Base-by-base conservation (phyloP, 352 stramenopile genomes). In the Globisporangium irregulare region DNA sequence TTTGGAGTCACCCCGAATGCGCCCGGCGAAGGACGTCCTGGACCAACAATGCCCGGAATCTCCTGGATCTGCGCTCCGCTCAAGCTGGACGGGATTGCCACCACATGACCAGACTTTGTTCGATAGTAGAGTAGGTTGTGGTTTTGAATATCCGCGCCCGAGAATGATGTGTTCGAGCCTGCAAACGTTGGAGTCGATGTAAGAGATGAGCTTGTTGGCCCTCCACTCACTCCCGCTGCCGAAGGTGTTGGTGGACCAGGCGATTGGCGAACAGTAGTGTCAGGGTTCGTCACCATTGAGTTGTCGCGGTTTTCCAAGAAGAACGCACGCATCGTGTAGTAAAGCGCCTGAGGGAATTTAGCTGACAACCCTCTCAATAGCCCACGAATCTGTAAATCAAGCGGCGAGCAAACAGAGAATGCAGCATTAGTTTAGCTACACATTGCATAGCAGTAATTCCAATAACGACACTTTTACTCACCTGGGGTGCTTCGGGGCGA, bases 291-390 rank as follows among this genome's bases (percentile, higher is more conserved):
- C 66, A 78, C 67, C 73, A 91, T 86, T 32, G 81, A 77, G 77
- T 81, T 97, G 78, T 99, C 97, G 59, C 97, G 86, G 60, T 98
- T 97, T 74, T 99, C 97, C 18, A 99, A 73, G 71, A 99, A 99
- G 77, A 99, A 99, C 10, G 97, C 92, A 15, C 98, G 83, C 76
- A 99, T 94, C 27, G 96, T 98, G 80, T 98, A 99, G 80, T 99
- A 99, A 15, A 99, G 73, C 25, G 98, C 97, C 71, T 99, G 97
- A 3, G 98, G 98, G 69, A 99, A 99, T 72, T 98, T 97, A 41
- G 89, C 89, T 41, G 89, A 93, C 4, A 96, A 70, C 0, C 89
- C 89, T 50, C 89, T 84, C 46, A 96, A 41, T 8, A 96, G 74
- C 0, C 87, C 87, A 27, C 89, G 87, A 72, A 96, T 95, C 73